Base-by-base conservation (phyloP, 1,284 basidiomycete species). In the Ceratobasidium sp. region DNA sequence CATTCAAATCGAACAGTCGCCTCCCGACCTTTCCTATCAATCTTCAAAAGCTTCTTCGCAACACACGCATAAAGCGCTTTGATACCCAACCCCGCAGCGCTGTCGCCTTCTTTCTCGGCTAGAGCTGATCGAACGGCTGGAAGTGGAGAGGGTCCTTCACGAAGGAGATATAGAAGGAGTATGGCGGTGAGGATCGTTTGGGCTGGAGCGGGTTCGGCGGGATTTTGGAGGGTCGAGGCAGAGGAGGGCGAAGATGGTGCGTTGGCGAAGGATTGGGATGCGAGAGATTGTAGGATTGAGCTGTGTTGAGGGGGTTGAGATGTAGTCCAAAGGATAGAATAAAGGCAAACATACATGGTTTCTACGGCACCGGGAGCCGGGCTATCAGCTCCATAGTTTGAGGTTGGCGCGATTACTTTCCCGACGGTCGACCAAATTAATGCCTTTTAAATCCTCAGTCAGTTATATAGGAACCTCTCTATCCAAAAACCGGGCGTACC, bases 21-120 rank as follows among this genome's bases (percentile, higher is more conserved):
- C 62, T 79, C 78, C 38, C 73, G 70, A 6, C 76, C 66, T 33
- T 77, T 77, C 52, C 78, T 42, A 61, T 79, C 78, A 26, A 79
- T 79, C 59, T 78, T 79, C 17, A 79, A 54, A 20, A 79, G 48
- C 44, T 78, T 79, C 52, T 79, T 79, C 20, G 78, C 78, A 6
- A 79, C 78, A 44, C 78, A 79, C 23, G 70, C 62, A 42, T 77
- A 79, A 5, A 79, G 62, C 0, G 76, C 69, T 48, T 79, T 79
- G 42, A 74, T 71, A 5, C 78, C 76, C 12, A 79, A 48, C 17
- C 77, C 76, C 3, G 74, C 64, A 26, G 48, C 62, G 9, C 46
- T 52, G 54, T 79, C 78, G 15, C 70, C 59, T 23, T 77, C 76
- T 38, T 59, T 67, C 46, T 78, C 77, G 26, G 71, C 54, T 13